A percentile compares a stretch with the other conserved stretches of the same genome.
phyloP scores from a whole-genome alignment of 345 rosid species.

The Citrus hindsii region DNA sequence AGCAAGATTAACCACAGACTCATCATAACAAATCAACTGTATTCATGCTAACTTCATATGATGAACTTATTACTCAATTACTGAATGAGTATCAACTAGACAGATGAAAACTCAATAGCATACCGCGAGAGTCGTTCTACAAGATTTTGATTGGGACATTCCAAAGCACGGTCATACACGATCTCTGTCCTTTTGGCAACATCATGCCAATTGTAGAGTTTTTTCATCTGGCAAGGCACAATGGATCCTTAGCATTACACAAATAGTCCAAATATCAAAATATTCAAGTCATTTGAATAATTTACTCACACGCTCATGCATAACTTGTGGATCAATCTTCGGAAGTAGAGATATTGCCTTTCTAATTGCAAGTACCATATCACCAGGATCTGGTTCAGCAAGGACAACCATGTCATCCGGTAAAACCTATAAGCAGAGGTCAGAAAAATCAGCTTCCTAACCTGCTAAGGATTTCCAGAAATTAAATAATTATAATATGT shows the following conservation, averaged over 20 bases:
- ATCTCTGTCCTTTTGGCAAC: constrained; percentile 93
- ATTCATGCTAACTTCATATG: background rate
- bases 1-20: background rate
- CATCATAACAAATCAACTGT: background rate
- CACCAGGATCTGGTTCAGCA: constrained; percentile 90
- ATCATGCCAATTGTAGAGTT: constrained; percentile 93
- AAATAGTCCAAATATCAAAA: background rate
- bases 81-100: background rate
- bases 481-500: background rate
- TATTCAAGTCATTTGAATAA: background rate
- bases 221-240: constrained; percentile 50
- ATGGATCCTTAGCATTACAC: background rate
- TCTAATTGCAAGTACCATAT: constrained; percentile 77
- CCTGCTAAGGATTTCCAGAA: constrained; percentile 3
- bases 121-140: constrained; percentile 67
- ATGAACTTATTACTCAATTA: background rate
- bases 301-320: constrained; percentile 76
- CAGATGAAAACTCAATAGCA: constrained; percentile 1
- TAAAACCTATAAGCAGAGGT: constrained; percentile 50
- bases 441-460: background rate
- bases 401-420: constrained; percentile 98
- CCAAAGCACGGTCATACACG: constrained; percentile 74
- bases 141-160: constrained; percentile 61
- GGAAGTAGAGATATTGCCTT: constrained; percentile 87
- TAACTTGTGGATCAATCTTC: constrained; percentile 68